Evolutionary conservation across 306 rosid genomes (phyloP), one percentile per base, ranked within the genome.

Genomic region (Crotalaria pallida): DNA sequence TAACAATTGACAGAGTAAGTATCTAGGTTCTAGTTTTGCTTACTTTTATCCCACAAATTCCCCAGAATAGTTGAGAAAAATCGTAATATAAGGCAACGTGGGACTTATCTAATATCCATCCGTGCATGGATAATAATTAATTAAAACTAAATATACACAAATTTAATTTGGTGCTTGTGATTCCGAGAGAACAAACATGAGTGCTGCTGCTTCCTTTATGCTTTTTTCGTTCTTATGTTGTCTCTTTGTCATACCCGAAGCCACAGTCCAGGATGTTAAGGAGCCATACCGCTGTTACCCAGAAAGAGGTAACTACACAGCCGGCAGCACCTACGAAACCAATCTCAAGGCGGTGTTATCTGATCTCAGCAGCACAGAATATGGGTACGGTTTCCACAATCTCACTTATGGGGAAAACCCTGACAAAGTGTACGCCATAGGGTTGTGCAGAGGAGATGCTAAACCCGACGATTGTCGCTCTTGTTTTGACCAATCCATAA

Each of bases 381-480:
- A 48, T 12, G 13, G 62, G 45, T 49, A 82, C 4, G 82, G 82
- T 29, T 88, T 79, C 62, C 73, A 58, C 80, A 77, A 69, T 21
- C 52, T 70, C 36, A 77, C 86, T 7, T 24, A 61, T 0, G 88
- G 87, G 5, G 3, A 74, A 65, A 41, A 44, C 44, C 26, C 80
- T 13, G 65, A 84, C 51, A 27, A 26, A 65, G 87, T 69, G 0
- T 50, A 75, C 7, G 79, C 53, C 0, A 63, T 61, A 1, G 87
- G 66, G 0, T 22, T 80, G 16, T 86, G 89, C 33, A 41, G 87
- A 59, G 90, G 83, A 21, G 88, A 86, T 48, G 1, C 73, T 10
- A n/a, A 7, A 0, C 16, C 65, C 1, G 75, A 58, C 1, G 21
- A 1, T 0, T 86, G 96, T 33, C 70, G 26, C 0, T 10, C 12